These are phyloP conservation scores for Pestalotiopsis sp. DNA, from an alignment of 2,329 filamentous ascomycete genomes.

Conservation along the genomic window DNA sequence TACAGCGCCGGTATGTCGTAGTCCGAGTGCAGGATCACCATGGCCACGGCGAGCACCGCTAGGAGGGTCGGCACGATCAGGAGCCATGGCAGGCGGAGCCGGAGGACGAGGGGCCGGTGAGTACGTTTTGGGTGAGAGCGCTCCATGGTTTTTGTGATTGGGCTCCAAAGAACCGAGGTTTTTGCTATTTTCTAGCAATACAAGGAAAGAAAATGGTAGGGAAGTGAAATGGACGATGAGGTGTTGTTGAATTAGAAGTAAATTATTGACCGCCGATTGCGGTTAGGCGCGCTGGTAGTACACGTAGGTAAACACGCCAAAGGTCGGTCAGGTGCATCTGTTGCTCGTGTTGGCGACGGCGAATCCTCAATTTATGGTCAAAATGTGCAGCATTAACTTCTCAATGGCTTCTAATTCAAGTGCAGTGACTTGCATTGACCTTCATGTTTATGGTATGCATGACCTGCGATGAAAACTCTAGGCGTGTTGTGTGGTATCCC, in stretches of 20 bases:
- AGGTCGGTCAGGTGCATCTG: background rate
- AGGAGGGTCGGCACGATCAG: constrained; percentile 54
- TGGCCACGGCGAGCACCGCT: constrained; percentile 42
- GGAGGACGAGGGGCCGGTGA: constrained; percentile 50
- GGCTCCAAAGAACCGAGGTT: background rate
- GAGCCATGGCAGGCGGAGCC: constrained; percentile 55
- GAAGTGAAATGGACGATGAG: background rate
- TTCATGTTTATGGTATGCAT: background rate
- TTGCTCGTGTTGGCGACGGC: background rate
- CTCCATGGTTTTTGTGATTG: constrained; percentile 1
- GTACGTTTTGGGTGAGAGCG: background rate
- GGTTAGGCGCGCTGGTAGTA: background rate
- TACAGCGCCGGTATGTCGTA: constrained; percentile 55
- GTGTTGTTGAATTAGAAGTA: background rate
- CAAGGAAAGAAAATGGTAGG: background rate
- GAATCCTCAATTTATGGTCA: background rate
- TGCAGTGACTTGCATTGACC: background rate
- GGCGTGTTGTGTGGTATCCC: no score
- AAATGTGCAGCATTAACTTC: background rate
- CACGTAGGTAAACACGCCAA: background rate
- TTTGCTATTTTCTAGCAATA: background rate
- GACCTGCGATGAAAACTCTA: background rate
- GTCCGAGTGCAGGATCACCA: constrained; percentile 50
- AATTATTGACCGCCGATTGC: background rate
- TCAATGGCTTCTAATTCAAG: background rate